A percentile compares a stretch with the other conserved stretches of the same genome.
Evolutionary conservation across 495 filamentous ascomycete genomes (phyloP).

Genomic region (Penicillium malachiteum): DNA sequence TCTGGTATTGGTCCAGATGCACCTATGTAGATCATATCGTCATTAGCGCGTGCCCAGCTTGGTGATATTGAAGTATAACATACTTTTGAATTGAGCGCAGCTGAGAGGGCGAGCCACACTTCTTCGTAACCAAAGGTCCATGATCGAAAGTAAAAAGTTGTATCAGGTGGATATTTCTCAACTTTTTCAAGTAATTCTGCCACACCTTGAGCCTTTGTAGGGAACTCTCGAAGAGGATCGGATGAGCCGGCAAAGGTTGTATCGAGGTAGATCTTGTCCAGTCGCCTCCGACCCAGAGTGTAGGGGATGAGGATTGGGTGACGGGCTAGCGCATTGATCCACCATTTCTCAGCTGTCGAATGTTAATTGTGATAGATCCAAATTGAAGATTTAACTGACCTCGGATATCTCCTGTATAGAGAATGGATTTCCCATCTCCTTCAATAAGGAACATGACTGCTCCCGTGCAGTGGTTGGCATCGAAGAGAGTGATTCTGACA

Average conservation of each 20-base stretch:
- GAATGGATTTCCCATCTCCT: constrained; percentile 66
- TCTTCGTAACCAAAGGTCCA: constrained; percentile 97
- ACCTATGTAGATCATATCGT: constrained; percentile 47
- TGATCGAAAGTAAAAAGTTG: constrained; percentile 78
- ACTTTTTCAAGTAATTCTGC: constrained; percentile 71
- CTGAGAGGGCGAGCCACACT: constrained; percentile 81
- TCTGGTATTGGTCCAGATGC: constrained; percentile 81
- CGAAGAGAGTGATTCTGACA: constrained; percentile 79
- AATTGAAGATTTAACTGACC: constrained; percentile 43
- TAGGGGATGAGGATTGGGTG: constrained; percentile 78
- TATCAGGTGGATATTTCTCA: constrained; percentile 65
- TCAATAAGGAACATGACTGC: constrained; percentile 96
- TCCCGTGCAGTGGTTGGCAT: constrained; percentile 91
- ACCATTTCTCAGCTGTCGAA: constrained; percentile 61
- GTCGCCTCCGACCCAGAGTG: constrained; percentile 57
- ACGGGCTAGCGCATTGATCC: constrained; percentile 62
- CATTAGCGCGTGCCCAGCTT: not conserved
- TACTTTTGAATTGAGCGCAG: constrained; percentile 65
- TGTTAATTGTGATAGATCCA: constrained; percentile 6
- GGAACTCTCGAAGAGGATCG: constrained; percentile 49
- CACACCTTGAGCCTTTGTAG: constrained; percentile 67
- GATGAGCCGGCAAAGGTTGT: constrained; percentile 67
- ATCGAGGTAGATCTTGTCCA: constrained; percentile 85
- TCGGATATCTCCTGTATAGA: constrained; percentile 94
- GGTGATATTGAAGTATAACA: not conserved